phyloP scores from a whole-genome alignment of 2,329 filamentous ascomycete species.

The Colletotrichum higginsianum region DNA sequence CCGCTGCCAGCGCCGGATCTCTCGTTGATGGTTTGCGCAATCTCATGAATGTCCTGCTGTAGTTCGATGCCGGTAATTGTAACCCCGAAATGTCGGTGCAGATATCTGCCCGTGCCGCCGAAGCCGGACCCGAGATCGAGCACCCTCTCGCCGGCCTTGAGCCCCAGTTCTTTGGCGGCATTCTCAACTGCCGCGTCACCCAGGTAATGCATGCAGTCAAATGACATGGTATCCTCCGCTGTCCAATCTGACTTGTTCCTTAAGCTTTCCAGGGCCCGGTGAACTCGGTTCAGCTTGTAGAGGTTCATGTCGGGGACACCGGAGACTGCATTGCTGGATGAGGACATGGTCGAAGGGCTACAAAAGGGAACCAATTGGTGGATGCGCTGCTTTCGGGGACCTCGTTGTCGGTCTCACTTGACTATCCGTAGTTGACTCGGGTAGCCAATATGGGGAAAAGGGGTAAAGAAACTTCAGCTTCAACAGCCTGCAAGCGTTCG shows the following conservation, averaged over 20 bases:
- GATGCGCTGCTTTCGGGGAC: not conserved
- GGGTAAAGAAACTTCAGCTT: no score
- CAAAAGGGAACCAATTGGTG: not conserved
- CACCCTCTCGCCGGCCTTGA: slow-evolving; percentile 38
- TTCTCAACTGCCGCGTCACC: slow-evolving; percentile 43
- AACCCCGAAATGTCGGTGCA: slow-evolving; percentile 38
- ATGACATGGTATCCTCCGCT: slow-evolving; percentile 42
- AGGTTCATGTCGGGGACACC: slow-evolving; percentile 40
- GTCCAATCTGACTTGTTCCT: slow-evolving; percentile 42
- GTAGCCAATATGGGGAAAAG: not conserved
- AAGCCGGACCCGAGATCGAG: slow-evolving; percentile 46
- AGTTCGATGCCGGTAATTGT: slow-evolving; percentile 44
- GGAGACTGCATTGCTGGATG: slow-evolving; percentile 13
- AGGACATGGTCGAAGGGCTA: slow-evolving; percentile 3
- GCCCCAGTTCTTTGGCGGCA: slow-evolving; percentile 37
- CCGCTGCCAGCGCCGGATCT: slow-evolving; percentile 26
- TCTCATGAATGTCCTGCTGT: slow-evolving; percentile 44
- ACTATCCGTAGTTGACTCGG: not conserved
- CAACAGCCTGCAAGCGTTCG: not conserved
- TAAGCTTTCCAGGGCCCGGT: slow-evolving; percentile 25
- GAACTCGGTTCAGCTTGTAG: slow-evolving; percentile 36
- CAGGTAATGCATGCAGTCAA: slow-evolving; percentile 47
- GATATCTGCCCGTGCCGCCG: slow-evolving; percentile 45
- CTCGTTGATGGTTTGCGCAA: slow-evolving; percentile 43
- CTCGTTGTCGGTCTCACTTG: slow-evolving; percentile 11